phyloP scores from a whole-genome alignment of 1,284 basidiomycete genomes.

The Wolfiporia cocos region DNA sequence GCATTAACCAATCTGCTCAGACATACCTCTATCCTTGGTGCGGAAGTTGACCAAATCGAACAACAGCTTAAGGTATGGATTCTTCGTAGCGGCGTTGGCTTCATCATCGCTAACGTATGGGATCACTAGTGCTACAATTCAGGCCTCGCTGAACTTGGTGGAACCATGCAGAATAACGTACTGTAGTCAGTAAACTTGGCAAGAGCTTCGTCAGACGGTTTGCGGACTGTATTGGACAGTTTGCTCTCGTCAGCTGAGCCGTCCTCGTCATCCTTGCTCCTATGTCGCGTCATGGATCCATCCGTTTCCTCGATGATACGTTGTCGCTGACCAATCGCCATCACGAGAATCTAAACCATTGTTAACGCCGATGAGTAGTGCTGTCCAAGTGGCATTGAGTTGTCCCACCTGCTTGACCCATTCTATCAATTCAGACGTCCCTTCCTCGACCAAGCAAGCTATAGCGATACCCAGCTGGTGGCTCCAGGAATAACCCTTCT shows the following conservation, averaged over 20 bases:
- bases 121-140: constrained; percentile 47
- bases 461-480: constrained; percentile 87
- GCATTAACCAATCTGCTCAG: background rate
- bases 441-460: constrained; percentile 65
- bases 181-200: constrained; percentile 73
- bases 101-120: constrained; percentile 70
- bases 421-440: constrained; percentile 58
- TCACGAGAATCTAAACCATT: constrained; percentile 59
- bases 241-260: constrained; percentile 39
- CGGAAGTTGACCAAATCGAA: constrained; percentile 69
- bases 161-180: constrained; percentile 35
- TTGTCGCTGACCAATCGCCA: constrained; percentile 62
- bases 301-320: constrained; percentile 71
- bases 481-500: constrained; percentile 86
- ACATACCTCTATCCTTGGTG: constrained; percentile 54
- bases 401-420: constrained; percentile 81
- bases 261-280: constrained; percentile 33
- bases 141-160: background rate
- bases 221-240: constrained; percentile 29
- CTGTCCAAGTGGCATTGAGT: too few species aligned
- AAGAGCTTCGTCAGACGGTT: constrained; percentile 65
- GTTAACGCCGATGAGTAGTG: too few species aligned
- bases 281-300: constrained; percentile 32
- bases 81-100: constrained; percentile 69
- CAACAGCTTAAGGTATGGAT: constrained; percentile 77